These are phyloP conservation scores for Coniochaeta hoffmannii DNA, from an alignment of 2,329 filamentous ascomycete species.

Conservation along the genomic window DNA sequence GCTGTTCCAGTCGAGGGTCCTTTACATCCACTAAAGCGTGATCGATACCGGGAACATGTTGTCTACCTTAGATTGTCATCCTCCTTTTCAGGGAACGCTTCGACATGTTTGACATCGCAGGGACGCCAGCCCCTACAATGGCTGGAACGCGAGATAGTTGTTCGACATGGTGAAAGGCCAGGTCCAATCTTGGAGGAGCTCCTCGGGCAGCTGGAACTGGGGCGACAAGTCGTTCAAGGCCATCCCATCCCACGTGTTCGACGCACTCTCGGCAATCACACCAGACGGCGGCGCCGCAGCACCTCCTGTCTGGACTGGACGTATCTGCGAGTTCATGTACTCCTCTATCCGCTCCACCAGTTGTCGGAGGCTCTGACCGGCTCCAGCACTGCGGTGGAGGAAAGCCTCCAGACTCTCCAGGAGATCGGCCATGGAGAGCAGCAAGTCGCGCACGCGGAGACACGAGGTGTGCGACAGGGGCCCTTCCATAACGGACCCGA, in stretches of 20 bases:
- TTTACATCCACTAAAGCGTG: no score
- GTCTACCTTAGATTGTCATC: no score
- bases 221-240: constrained; percentile 8
- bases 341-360: neutral
- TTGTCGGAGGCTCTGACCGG: neutral
- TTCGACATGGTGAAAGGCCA: constrained; percentile 9
- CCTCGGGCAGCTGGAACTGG: constrained; percentile 11
- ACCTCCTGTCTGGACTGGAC: neutral
- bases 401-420: constrained; percentile 13
- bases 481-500: constrained; percentile 25
- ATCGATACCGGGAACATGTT: no score
- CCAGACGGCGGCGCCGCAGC: neutral
- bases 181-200: constrained; percentile 10
- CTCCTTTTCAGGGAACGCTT: no score
- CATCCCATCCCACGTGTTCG: neutral
- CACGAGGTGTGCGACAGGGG: constrained; percentile 20
- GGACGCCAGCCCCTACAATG: no score
- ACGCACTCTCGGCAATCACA: neutral
- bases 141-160: constrained; percentile 9
- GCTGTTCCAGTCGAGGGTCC: no score
- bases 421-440: constrained; percentile 23
- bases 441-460: constrained; percentile 17
- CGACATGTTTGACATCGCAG: no score
- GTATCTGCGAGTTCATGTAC: neutral
- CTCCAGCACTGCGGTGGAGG: neutral